A percentile compares a stretch with the other conserved stretches of the same genome.
phyloP scores from a whole-genome alignment of 2,329 filamentous ascomycete species.

The Fusarium subtropicale region DNA sequence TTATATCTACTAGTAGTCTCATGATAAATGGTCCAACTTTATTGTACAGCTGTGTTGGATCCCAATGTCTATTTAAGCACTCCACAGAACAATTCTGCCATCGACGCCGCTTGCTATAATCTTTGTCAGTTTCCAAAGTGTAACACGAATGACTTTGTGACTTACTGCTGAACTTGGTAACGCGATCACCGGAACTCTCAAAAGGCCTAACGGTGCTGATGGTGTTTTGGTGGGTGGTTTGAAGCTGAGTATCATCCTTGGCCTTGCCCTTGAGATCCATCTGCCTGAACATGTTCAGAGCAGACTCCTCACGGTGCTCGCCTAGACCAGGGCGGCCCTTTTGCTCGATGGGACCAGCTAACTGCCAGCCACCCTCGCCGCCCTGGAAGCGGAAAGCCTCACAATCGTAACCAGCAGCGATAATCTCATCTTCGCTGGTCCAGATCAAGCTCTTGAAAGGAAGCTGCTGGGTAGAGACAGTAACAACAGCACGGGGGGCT shows the following conservation, averaged over 20 bases:
- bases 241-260: slow-evolving; percentile 92
- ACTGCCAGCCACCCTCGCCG: slow-evolving; percentile 81
- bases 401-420: slow-evolving; percentile 90
- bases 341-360: slow-evolving; percentile 82
- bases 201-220: slow-evolving; percentile 86
- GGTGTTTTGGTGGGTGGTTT: slow-evolving; percentile 96
- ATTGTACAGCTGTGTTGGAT: background rate
- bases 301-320: slow-evolving; percentile 84
- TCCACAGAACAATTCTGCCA: slow-evolving; percentile 84
- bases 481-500: slow-evolving; percentile 89
- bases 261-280: slow-evolving; percentile 98
- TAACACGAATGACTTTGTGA: slow-evolving; percentile 41
- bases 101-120: slow-evolving; percentile 80
- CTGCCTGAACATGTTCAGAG: slow-evolving; percentile 97
- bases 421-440: slow-evolving; percentile 91
- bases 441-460: slow-evolving; percentile 95
- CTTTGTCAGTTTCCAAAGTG: slow-evolving; percentile 43
- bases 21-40: background rate
- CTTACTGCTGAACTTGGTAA: slow-evolving; percentile 90
- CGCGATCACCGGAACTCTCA: slow-evolving; percentile 70
- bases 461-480: slow-evolving; percentile 87
- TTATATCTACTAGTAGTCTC: background rate
- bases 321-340: slow-evolving; percentile 73
- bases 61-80: slow-evolving; percentile 59
- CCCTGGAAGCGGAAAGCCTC: slow-evolving; percentile 93